These are phyloP conservation scores for Volutella citrinella DNA, from an alignment of 2,329 filamentous ascomycete genomes.

Conservation along the genomic window DNA sequence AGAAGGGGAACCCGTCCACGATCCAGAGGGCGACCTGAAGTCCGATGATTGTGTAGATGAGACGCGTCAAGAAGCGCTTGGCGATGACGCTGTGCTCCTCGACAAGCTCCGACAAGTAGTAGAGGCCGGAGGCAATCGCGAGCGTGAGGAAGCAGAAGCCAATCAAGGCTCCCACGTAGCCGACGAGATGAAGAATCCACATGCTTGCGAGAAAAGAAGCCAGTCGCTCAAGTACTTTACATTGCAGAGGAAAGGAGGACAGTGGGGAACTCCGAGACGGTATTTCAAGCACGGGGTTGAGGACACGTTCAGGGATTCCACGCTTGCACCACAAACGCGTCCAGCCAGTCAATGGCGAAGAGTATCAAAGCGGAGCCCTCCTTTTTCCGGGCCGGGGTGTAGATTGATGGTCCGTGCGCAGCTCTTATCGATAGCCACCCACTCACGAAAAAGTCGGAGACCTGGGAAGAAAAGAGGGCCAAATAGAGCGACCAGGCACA, in stretches of 20 bases:
- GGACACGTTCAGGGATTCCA: conserved; percentile 21
- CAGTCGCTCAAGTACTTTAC: too few species aligned
- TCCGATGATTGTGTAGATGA: conserved; percentile 80
- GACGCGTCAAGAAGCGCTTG: conserved; percentile 76
- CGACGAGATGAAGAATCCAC: conserved; percentile 94
- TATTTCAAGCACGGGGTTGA: conserved; percentile 11
- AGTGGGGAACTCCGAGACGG: too few species aligned
- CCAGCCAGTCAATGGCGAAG: too few species aligned
- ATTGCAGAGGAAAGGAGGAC: conserved; percentile 19
- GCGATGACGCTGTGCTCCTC: conserved; percentile 95
- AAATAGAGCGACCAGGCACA: too few species aligned
- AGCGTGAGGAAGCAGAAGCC: conserved; percentile 94
- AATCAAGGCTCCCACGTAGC: conserved; percentile 80
- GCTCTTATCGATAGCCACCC: conserved; percentile 27
- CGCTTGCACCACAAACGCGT: too few species aligned
- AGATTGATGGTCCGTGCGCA: too few species aligned
- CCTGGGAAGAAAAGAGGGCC: background rate
- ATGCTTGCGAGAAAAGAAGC: too few species aligned
- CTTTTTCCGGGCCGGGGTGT: conserved; percentile 12
- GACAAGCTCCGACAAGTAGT: conserved; percentile 96
- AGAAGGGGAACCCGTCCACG: conserved; percentile 81
- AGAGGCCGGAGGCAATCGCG: conserved; percentile 95
- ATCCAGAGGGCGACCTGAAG: conserved; percentile 73
- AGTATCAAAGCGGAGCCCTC: background rate
- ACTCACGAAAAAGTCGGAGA: conserved; percentile 26